Percentiles rank a stretch among this genome's conserved stretches.
These are phyloP conservation scores for Phellopilus nigrolimitatus DNA, from an alignment of 1,284 basidiomycete genomes.

Conservation along the genomic window DNA sequence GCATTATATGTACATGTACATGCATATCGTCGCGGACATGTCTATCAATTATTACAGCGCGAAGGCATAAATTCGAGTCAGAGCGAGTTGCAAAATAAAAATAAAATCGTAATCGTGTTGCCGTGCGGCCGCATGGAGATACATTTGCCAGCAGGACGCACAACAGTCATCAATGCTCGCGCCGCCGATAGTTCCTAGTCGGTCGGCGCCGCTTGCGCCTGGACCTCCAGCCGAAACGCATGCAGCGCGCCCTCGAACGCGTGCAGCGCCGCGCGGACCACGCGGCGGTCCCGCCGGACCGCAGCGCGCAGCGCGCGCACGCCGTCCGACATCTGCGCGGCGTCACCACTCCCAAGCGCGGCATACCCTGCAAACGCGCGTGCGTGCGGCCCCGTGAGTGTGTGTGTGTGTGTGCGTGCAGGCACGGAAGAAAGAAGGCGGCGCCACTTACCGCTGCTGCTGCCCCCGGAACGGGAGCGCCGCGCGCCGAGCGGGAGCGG, in stretches of 20 bases:
- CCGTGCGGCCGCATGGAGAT: neutral
- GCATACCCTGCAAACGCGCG: neutral
- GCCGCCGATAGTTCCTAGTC: neutral
- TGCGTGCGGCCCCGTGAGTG: neutral
- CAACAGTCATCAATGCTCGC: neutral
- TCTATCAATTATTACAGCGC: neutral
- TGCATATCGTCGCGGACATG: neutral
- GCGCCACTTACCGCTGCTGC: too few relatives aligned
- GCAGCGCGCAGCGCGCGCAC: neutral
- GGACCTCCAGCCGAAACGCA: slow-evolving; percentile 2
- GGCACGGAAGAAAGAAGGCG: neutral
- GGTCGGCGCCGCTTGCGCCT: neutral
- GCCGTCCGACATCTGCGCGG: neutral
- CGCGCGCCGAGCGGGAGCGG: too few relatives aligned
- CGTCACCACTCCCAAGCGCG: neutral
- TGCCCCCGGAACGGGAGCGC: too few relatives aligned
- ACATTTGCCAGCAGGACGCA: neutral
- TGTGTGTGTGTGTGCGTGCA: neutral
- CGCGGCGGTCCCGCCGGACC: neutral
- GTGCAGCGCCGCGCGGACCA: neutral
- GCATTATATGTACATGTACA: neutral
- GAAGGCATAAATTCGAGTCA: neutral
- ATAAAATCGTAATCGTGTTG: neutral
- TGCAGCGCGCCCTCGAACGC: slow-evolving; percentile 3
- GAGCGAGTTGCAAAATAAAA: neutral